Base-by-base conservation (phyloP, 495 filamentous ascomycete species). In the Penicillium mononematosum region DNA sequence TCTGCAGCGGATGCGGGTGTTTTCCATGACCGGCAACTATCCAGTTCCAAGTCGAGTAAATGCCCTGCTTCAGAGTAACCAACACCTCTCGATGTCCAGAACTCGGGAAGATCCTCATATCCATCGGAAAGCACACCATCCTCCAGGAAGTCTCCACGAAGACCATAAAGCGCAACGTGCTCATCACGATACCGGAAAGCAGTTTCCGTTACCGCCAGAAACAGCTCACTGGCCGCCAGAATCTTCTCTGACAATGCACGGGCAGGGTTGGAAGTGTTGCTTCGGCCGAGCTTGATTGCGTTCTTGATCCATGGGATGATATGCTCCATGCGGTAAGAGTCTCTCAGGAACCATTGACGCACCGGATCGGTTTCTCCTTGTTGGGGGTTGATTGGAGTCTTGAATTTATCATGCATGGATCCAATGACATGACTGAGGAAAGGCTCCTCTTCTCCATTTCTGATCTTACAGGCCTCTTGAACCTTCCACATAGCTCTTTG, bases 171-270 rank as follows among this genome's bases (percentile, higher is more conserved):
- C 14, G 73, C 72, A 17, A 85, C 79, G 59, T 90, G 85, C 32
- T 80, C 75, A 39, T 80, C 74, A 29, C 94, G 85, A 68, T 94
- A 97, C 2, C 76, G 68, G 65, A 85, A 91, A 6, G 88, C 91
- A 4, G 84, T 85, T 58, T 87, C 81, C 27, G 96, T 75, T 0
- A 87, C 83, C 4, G 81, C 79, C 36, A 89, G 76, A 59, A 88
- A 84, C n/a, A 96, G 72, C 45, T 94, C 89, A 62, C 88, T 84
- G 0, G 90, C 92, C 69, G 96, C 88, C 56, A 80, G 79, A n/a
- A 89, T 75, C 19, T 82, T 78, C 58, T 85, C 88, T 16, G 74
- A 66, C 50, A 71, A 60, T 43, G 66, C 72, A 25, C 69, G 65
- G 25, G 70, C 61, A 45, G 69, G 62, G 24, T 65, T 73, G 24